phyloP scores from a whole-genome alignment of 2,329 filamentous ascomycete species.

The Diplodia corticola region DNA sequence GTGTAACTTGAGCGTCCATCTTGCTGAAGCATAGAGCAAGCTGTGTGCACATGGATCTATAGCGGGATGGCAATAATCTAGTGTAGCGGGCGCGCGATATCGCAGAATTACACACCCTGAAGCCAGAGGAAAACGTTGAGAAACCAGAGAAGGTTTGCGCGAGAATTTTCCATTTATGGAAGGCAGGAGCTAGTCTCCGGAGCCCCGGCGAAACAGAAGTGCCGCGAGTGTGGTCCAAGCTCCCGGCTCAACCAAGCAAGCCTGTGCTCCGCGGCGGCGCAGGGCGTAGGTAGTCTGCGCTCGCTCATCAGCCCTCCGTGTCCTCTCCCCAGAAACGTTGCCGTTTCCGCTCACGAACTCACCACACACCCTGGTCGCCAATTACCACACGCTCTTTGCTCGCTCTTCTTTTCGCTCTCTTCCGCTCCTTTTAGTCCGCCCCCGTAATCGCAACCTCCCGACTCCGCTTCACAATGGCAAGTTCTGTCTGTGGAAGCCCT shows the following conservation, averaged over 20 bases:
- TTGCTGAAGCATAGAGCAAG: neutral
- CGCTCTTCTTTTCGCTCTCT: neutral
- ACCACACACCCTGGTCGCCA: neutral
- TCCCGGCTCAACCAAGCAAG: slow-evolving; percentile 1
- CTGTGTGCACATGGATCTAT: neutral
- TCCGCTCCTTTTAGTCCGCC: slow-evolving; percentile 7
- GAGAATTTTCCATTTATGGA: neutral
- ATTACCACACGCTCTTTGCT: neutral
- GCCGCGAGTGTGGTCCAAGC: slow-evolving; percentile 4
- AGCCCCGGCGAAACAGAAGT: neutral
- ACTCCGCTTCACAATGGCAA: slow-evolving; percentile 21
- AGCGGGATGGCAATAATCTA: too few species aligned
- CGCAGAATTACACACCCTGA: neutral
- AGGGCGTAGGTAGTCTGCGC: slow-evolving; percentile 1
- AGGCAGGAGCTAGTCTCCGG: neutral
- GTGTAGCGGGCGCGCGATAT: neutral
- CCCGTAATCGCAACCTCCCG: neutral
- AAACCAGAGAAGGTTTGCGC: neutral
- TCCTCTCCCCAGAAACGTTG: slow-evolving; percentile 13
- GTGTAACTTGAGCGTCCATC: neutral
- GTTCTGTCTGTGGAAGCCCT: slow-evolving; percentile 22
- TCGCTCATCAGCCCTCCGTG: slow-evolving; percentile 18
- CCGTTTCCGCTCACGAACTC: neutral
- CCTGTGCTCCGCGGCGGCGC: neutral
- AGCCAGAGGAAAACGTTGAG: neutral